phyloP scores from a whole-genome alignment of 2,329 filamentous ascomycete genomes.

The Paracorniculantispora psalliotae region DNA sequence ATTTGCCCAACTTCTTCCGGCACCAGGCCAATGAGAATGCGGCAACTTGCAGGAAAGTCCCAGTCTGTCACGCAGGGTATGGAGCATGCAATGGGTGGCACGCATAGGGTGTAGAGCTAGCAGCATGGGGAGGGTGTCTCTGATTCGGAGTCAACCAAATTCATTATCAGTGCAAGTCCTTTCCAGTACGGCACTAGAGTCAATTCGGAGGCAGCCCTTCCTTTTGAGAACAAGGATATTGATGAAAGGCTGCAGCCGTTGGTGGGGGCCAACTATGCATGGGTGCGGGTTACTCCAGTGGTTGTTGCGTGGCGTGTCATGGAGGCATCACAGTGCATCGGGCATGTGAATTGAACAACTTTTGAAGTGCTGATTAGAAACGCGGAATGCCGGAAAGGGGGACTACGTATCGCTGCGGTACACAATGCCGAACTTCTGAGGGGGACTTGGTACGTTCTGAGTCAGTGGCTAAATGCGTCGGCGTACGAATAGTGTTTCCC shows the following conservation, averaged over 20 bases:
- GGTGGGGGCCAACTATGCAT: constrained; percentile 14
- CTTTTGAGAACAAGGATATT: constrained; percentile 10
- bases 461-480: background rate
- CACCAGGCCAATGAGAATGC: constrained; percentile 1
- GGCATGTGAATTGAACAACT: background rate
- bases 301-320: constrained; percentile 4
- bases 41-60: background rate
- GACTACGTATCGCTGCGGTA: background rate
- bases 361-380: background rate
- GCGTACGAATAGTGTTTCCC: background rate
- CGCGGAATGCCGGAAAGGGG: background rate
- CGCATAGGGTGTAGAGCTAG: constrained; percentile 5
- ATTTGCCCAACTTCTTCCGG: constrained; percentile 1
- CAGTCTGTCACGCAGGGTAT: constrained; percentile 11
- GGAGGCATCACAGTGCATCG: constrained; percentile 5
- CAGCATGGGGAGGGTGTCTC: background rate
- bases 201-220: background rate
- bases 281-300: constrained; percentile 12
- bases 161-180: constrained; percentile 6
- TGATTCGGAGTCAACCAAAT: constrained; percentile 6
- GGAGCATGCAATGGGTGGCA: constrained; percentile 11
- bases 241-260: constrained; percentile 12
- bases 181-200: constrained; percentile 8
- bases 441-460: background rate
- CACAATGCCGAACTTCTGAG: background rate